Conservation (phyloP, 2,329 filamentous ascomycete genomes). For the Pseudogymnoascus sp. region DNA sequence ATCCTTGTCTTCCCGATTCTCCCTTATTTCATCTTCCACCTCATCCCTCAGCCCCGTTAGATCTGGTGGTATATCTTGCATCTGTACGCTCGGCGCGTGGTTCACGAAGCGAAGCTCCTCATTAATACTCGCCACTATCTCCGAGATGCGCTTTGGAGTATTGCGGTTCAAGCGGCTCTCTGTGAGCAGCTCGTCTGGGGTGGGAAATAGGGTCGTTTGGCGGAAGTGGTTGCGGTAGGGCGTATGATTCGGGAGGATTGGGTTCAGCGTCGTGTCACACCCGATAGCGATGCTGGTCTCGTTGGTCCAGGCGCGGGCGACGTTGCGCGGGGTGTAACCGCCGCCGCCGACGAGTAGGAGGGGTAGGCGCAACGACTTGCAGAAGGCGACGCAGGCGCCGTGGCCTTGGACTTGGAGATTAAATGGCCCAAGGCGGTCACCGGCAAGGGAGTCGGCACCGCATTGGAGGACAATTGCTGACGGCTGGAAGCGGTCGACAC, state of each 20-base stretch:
- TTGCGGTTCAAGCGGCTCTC: slow-evolving; percentile 70
- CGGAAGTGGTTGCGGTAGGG: slow-evolving; percentile 86
- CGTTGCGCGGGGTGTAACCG: slow-evolving; percentile 93
- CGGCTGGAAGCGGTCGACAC: slow-evolving; percentile 77
- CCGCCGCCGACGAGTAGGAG: slow-evolving; percentile 89
- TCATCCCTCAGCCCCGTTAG: slow-evolving; percentile 59
- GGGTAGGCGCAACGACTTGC: slow-evolving; percentile 72
- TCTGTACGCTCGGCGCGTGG: slow-evolving; percentile 79
- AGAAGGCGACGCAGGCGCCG: slow-evolving; percentile 80
- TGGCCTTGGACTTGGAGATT: slow-evolving; percentile 95
- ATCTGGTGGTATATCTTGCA: slow-evolving; percentile 71
- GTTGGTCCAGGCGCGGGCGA: slow-evolving; percentile 92
- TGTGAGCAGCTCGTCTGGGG: slow-evolving; percentile 61
- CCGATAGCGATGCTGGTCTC: slow-evolving; percentile 87
- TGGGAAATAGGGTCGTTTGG: slow-evolving; percentile 74
- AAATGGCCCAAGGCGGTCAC: slow-evolving; percentile 88
- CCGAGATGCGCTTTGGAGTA: slow-evolving; percentile 62
- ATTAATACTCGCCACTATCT: slow-evolving; percentile 67
- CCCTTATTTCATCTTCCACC: slow-evolving; percentile 58
- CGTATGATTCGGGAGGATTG: slow-evolving; percentile 68
- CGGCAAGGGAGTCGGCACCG: slow-evolving; percentile 87
- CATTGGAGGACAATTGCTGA: slow-evolving; percentile 90
- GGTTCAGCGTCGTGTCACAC: slow-evolving; percentile 58
- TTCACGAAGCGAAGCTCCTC: slow-evolving; percentile 83
- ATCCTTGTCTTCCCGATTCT: slow-evolving; percentile 52